phyloP scores from a whole-genome alignment of 108 stramenopile species.

The Nitzschia putrida region DNA sequence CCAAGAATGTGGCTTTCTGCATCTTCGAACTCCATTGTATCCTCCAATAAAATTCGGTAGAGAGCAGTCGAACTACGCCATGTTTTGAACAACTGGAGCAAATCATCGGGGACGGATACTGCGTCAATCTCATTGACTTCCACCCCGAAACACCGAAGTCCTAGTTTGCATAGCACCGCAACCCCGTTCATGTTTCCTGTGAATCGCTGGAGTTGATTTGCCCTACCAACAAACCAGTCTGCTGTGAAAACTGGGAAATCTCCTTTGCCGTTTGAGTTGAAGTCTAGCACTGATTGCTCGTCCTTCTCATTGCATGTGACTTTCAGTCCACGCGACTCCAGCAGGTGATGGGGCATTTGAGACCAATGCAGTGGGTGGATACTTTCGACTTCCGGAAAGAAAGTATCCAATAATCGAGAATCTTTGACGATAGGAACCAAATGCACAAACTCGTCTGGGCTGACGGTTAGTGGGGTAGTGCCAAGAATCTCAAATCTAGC shows the following conservation, averaged over 20 bases:
- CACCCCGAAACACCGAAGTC: conserved; percentile 10
- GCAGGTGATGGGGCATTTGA: conserved; percentile 33
- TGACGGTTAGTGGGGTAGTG: conserved; percentile 46
- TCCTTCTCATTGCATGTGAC: conserved; percentile 16
- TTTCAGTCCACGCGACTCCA: conserved; percentile 9
- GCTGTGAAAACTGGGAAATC: not conserved
- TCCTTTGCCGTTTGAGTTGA: conserved; percentile 3
- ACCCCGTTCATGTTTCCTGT: conserved; percentile 24
- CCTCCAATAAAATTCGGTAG: conserved; percentile 18
- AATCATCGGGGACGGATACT: not conserved
- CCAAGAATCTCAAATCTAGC: conserved; percentile 42
- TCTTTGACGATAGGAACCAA: conserved; percentile 43
- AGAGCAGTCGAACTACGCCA: conserved; percentile 22
- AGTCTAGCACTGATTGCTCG: conserved; percentile 28
- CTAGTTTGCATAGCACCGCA: conserved; percentile 15
- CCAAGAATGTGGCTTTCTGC: not conserved
- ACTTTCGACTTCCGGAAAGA: conserved; percentile 18
- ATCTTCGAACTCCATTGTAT: conserved; percentile 17
- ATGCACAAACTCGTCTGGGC: conserved; percentile 53
- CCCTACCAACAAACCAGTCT: conserved; percentile 50
- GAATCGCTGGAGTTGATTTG: conserved; percentile 33
- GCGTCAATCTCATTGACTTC: not conserved
- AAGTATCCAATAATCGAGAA: conserved; percentile 4
- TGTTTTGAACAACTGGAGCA: conserved; percentile 15
- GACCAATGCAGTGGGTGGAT: conserved; percentile 33